These are phyloP conservation scores for Letharia columbiana DNA, from an alignment of 495 filamentous ascomycete genomes.

Conservation along the genomic window DNA sequence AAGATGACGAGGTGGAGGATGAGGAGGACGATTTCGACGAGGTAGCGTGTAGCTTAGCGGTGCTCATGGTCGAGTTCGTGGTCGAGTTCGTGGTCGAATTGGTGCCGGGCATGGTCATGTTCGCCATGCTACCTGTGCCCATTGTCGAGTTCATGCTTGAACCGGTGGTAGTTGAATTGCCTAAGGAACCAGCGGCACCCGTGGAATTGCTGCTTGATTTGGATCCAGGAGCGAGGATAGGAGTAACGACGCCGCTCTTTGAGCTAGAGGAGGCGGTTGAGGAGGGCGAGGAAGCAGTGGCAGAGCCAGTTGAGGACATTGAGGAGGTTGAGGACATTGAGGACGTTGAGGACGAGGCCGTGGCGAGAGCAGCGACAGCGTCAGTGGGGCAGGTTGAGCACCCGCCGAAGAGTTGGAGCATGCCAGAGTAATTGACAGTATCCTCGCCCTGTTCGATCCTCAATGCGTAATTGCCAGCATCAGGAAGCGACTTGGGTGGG, in stretches of 20 bases:
- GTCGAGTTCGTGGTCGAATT: conserved; percentile 2
- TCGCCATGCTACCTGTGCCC: conserved; percentile 1
- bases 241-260: conserved; percentile 3
- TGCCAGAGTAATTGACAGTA: conserved; percentile 40
- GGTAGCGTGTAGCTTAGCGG: conserved; percentile 3
- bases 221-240: conserved; percentile 4
- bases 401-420: conserved; percentile 30
- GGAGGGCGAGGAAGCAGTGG: conserved; percentile 13
- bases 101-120: conserved; percentile 1
- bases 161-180: conserved; percentile 17
- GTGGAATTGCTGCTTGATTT: conserved; percentile 12
- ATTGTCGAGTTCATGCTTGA: conserved; percentile 1
- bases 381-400: conserved; percentile 15
- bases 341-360: conserved; percentile 1
- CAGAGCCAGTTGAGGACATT: conserved; percentile 5
- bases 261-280: conserved; percentile 11
- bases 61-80: conserved; percentile 9
- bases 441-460: conserved; percentile 36
- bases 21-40: conserved; percentile 4
- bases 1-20: conserved; percentile 6
- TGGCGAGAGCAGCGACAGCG: conserved; percentile 12
- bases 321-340: conserved; percentile 2
- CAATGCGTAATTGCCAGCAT: conserved; percentile 39
- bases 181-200: conserved; percentile 3
- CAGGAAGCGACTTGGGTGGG: conserved; percentile 32